Evolutionary conservation across 805 yeast species (phyloP), one percentile per base, ranked within the genome.

Genomic region (Yamadazyma tumulicola): DNA sequence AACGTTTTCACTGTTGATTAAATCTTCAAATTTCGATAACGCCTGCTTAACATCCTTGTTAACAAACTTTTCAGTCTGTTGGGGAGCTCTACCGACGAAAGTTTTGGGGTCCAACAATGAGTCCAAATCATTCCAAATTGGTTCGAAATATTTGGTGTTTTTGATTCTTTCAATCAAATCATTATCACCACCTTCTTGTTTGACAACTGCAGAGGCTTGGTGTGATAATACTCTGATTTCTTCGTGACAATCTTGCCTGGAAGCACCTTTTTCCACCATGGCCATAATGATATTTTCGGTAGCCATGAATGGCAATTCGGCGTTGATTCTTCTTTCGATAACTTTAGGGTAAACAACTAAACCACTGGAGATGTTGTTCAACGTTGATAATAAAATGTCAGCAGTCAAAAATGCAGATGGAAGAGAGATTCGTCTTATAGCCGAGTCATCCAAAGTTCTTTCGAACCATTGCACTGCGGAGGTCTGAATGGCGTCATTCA

Each of bases 391-490:
- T 47, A 93, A 73, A 53, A 91, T 91, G 64, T 93, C 98, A 13
- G 96, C 93, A 37, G 97, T 88, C 61, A 93, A 72, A 69, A 93
- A 93, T 3, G 97, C 97, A 33, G 95, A 85, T 31, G 98, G 98
- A 45, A 93, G 71, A 16, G 96, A 84, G 52, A 93, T 93, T 72
- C 98, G 82, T 71, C 98, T 84, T 55, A 91, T 91, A 34, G 98
- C 98, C 38, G 95, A 84, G 65, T 93, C 98, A 65, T 93, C 98
- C 56, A 93, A 75, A 22, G 98, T 93, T 72, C 98, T 85, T 73
- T 93, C 98, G 59, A 93, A 93, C 98, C 98, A 93, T 70, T 93
- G 98, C 33, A 93, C 97, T 22, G 96, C 83, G 6, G 97, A 94
- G 32, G 98, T 93, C 67, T 87, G 93, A 51, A 91, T 85, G 35